Evolutionary conservation across 257 asterid species (phyloP), one percentile per base, ranked within the genome.

Genomic region (Paulownia fortunei): DNA sequence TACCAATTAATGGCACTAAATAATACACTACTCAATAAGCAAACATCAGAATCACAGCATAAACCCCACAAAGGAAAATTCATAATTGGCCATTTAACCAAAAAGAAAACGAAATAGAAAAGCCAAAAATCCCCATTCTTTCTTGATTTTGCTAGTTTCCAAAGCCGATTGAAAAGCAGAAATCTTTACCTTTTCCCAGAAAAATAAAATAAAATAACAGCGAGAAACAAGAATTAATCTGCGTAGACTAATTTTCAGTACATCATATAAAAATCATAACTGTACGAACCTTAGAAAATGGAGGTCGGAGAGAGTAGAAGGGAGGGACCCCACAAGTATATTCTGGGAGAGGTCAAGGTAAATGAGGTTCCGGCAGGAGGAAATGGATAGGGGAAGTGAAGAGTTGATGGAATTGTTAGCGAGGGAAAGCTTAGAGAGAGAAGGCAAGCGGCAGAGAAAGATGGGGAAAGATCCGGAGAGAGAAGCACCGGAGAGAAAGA

Each of bases 341-440:
- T 94, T 94, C 80, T 89, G 82, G 4, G 97, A 89, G 52, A 94
- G 85, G 78, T 92, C 97, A 16, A 94, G 94, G 74, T 34, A 42
- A 4, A 65, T 72, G 59, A 94, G 92, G 46, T 54, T 83, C 52
- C 81, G 82, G 86, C 98, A 94, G 54, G 62, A 27, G 10, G 94
- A 89, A 71, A 94, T 82, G 62, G 88, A 56, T 11, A 11, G 30
- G 0, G 98, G 97, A 12, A 94, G 84, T 0, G 93, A 58, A 15
- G 90, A 83, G 73, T 89, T 90, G 8, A 94, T 82, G 36, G 69
- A 73, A 72, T 90, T 92, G 75, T 83, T 78, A 6, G 76, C 58
- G 24, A 92, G 87, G 39, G 84, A 76, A 52, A 94, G 85, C 0
- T 23, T 36, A 1, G 90, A 73, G 54, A 94, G 92, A 32, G 76